Evolutionary conservation across 2,329 filamentous ascomycete genomes (phyloP), one percentile per base, ranked within the genome.

Genomic region (Stylonectria norvegica): DNA sequence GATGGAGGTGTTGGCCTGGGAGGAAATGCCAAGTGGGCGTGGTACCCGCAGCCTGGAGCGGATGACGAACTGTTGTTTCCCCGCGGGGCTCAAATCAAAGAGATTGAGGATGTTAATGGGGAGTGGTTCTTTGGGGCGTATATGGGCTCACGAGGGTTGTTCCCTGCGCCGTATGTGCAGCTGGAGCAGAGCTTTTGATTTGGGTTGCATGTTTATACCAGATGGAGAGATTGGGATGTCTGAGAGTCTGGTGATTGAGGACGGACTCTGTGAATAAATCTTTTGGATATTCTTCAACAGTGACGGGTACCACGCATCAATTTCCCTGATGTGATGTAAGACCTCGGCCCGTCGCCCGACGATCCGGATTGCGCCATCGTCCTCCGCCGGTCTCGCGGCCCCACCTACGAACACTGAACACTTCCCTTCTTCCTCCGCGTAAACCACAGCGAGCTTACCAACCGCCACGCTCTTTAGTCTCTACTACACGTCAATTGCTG

Each of bases 111-210:
- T 62, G 80, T 94, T 34, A 95, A 95, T 61, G 86, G 84, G 14
- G 89, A 95, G 61, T 97, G 90, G 90, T 89, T 78, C 57, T 85
- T 84, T 67, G 91, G 91, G 0, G 81, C 81, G 19, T 96, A 95
- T 70, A 89, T 89, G 67, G 89, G 89, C 0, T 70, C 68, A 17
- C 82, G 79, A 53, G 90, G 89, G 0, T 56, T 96, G 49, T 94
- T 96, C 59, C 90, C 90, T 4, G 82, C 83, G 5, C 77, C 79
- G 6, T 91, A 91, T 71, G 86, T 89, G 18, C 70, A 69, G 50
- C 57, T 81, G 19, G 50, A 59, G 14, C 47, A 77, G 28, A 51
- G 46, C 30, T 28, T 34, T 17, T 18, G 33, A 17, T 16, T 16
- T 31, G 29, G 15, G 35, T 25, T 12, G 16, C 20, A 45, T 42